Percentiles rank a stretch among this genome's conserved stretches.
Evolutionary conservation across 1,284 basidiomycete genomes (phyloP).

Genomic region (Volvariella volvacea): DNA sequence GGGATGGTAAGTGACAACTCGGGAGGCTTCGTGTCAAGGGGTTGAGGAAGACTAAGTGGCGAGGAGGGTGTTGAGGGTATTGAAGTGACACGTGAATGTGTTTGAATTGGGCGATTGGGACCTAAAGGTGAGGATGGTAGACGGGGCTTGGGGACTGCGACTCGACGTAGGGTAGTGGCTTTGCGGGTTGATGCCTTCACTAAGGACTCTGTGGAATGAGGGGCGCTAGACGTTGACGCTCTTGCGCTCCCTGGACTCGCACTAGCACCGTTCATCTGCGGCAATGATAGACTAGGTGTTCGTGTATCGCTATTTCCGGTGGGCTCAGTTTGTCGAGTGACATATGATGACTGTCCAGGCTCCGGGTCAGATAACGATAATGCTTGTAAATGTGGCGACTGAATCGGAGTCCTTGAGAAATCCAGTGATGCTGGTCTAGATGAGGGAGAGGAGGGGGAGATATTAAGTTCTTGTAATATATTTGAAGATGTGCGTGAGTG

Average conservation of each 20-base stretch:
- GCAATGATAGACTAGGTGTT: no score
- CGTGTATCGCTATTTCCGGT: no score
- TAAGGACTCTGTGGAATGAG: not conserved
- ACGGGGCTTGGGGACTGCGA: slow-evolving; percentile 38
- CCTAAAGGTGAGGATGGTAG: slow-evolving; percentile 36
- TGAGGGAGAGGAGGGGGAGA: slow-evolving; percentile 4
- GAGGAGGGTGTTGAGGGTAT: slow-evolving; percentile 19
- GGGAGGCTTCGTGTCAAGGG: not conserved
- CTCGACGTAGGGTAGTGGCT: slow-evolving; percentile 53
- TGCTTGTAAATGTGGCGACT: no score
- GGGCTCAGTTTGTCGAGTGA: no score
- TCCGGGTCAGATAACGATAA: no score
- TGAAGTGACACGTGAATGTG: slow-evolving; percentile 16
- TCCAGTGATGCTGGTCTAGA: not conserved
- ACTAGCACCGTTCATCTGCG: no score
- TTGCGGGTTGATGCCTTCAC: slow-evolving; percentile 25
- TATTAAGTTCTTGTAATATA: not conserved
- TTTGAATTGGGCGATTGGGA: slow-evolving; percentile 14
- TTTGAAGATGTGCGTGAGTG: slow-evolving; percentile 54
- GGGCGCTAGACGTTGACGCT: no score
- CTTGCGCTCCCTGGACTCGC: no score
- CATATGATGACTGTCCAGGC: no score
- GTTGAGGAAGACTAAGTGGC: no score
- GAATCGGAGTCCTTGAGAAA: no score
- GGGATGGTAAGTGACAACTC: not conserved